These are phyloP conservation scores for Letharia lupina DNA, from an alignment of 495 filamentous ascomycete genomes.

Conservation along the genomic window DNA sequence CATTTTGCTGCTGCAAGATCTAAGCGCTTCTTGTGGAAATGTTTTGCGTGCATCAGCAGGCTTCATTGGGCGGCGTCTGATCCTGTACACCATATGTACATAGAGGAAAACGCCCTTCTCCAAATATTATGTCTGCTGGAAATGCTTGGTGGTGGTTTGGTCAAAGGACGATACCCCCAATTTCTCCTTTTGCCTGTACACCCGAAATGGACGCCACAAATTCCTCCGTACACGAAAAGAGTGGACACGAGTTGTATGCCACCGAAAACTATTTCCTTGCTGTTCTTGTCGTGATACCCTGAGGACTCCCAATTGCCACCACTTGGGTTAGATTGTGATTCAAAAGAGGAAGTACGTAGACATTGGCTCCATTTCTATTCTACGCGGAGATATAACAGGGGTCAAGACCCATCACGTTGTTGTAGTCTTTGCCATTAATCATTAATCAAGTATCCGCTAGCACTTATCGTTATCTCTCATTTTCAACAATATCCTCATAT, in stretches of 20 bases:
- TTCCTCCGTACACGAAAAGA: background rate
- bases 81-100: conserved; percentile 7
- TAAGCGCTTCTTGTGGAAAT: background rate
- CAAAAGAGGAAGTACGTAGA: background rate
- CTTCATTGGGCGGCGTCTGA: conserved; percentile 14
- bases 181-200: background rate
- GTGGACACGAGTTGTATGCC: too few relatives aligned
- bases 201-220: background rate
- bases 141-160: background rate
- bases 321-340: too few relatives aligned
- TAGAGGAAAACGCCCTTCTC: conserved; percentile 12
- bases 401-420: too few relatives aligned
- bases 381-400: too few relatives aligned
- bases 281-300: background rate
- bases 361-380: background rate
- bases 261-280: background rate
- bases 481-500: background rate
- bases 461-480: background rate
- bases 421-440: too few relatives aligned
- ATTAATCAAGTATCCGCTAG: background rate
- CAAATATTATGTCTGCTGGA: background rate
- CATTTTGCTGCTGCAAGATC: background rate
- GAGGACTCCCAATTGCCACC: too few relatives aligned
- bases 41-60: conserved; percentile 10
- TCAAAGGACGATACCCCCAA: too few relatives aligned